Base-by-base conservation (phyloP, 2,329 filamentous ascomycete genomes). In the Chrysoporthe cubensis region DNA sequence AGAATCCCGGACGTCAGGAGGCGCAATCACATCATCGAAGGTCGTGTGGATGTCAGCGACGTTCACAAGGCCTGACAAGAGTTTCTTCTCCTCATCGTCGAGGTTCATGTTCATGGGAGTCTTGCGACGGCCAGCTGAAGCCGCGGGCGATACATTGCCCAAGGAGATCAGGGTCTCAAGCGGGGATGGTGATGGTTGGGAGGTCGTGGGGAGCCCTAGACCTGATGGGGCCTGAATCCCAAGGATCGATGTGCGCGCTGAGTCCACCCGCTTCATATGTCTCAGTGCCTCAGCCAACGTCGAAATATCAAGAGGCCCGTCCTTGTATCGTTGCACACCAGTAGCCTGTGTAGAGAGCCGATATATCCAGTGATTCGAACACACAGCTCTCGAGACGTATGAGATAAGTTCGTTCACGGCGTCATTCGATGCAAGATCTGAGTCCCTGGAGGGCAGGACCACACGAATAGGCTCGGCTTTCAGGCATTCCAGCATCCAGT, bases 1-100 rank as follows among this genome's bases (percentile, higher is more conserved):
- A 1, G 94, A 91, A 32, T 96, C 92, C 42, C 96, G 91, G 2
- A 93, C 97, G 69, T 94, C 93, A 0, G 85, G 80, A 0, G 94
- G 89, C 1, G 91, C 93, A 73, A 97, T 93, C 26, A 99, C 91
- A 76, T 97, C 92, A 34, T 87, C 84, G 76, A 98, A 99, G 0
- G 93, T 96, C 0, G 92, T 96, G 70, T 89, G 89, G 71, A 99
- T 93, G 73, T 91, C 91, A 59, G 90, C 84, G 7, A 92, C 88
- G 75, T 97, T 89, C 46, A 97, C 89, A 3, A 98, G 90, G 11
- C 95, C 94, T 3, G 88, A 86, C 58, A 97, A 82, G 8, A 99
- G 84, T 72, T 90, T 91, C 77, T 93, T 92, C 78, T 98, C 96
- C 71, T 97, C 90, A 63, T 89, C 84, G 66, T 91, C 94, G 72